Base-by-base conservation (phyloP, 306 rosid species). In the Alnus rubra region DNA sequence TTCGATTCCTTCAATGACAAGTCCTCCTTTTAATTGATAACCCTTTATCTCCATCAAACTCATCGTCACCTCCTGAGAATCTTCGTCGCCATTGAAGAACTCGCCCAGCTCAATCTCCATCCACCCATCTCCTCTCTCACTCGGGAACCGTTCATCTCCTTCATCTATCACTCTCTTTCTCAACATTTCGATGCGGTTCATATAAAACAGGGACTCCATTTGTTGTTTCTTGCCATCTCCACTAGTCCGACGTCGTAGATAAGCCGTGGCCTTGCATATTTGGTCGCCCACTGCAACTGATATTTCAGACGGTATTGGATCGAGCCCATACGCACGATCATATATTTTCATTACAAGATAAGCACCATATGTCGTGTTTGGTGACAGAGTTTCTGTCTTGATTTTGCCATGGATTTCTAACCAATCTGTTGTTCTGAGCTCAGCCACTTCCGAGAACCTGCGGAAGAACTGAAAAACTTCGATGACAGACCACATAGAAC, bases 21-120 rank as follows among this genome's bases (percentile, higher is more conserved):
- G 86, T 1, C 97, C 97, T 12, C 87, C 91, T 51, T 92, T 92
- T 63, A 88, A 78, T 4, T 82, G 93, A 77, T 81, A 83, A 11
- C 93, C 84, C 10, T 81, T 78, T 2, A 82, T 69, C 44, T 92
- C 97, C 75, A 28, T 82, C 0, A 90, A 11, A 74, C 81, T 83
- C 87, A 90, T 87, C 23, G 63, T 74, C 33, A 92, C 81, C 53
- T 88, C 82, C 1, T 90, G 45, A 31, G 90, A 88, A 3, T 10
- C 42, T 64, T 87, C 84, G 0, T 87, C 84, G 0, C 79, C 89
- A 6, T 23, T 82, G 16, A 79, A 85, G 55, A 92, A 90, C 62
- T 84, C 85, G 1, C 97, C 97, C 4, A 92, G 37, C 80, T 90
- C 86, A 60, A 92, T 82, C 84, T 92, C 97, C 90, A 79, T 79